Base-by-base conservation (phyloP, 176 grass and related monocot genomes). In the Pharus latifolius region DNA sequence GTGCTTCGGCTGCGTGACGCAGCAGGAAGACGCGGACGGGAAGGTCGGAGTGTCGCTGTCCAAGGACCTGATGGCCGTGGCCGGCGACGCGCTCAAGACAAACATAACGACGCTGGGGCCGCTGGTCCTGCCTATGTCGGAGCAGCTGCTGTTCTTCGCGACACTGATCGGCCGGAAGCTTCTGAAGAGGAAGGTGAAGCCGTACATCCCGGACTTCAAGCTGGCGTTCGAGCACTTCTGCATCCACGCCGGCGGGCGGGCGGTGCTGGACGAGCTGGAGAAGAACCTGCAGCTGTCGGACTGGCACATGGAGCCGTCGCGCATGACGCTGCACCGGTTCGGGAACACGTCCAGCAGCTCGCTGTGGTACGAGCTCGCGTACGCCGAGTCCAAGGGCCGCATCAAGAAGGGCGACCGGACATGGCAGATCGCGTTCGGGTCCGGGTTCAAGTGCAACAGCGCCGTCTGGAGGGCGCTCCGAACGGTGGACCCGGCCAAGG, bases 151-250 rank as follows among this genome's bases (percentile, higher is more conserved):
- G 60, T 87, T 87, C 84, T 87, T 87, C 60, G 79, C 79, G 7
- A 78, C 84, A 52, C 73, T 87, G 4, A 45, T 66, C 2, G 78
- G 34, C 1, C 60, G 47, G 10, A 87, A 14, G 73, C 27, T 82
- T 4, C 4, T 87, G 3, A 82, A 78, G 33, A 14, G 26, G 27
- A 87, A 82, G 67, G 60, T 87, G 3, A 75, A 77, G 72, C 88
- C 83, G 0, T 90, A 90, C 74, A 82, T 90, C 74, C 87, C 87
- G 2, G 87, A 90, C 79, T 90, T 90, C 82, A 90, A 90, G 79
- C 57, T 82, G 27, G 82, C 87, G 17, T 82, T 90, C 66, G 87
- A 90, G 57, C 87, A 90, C 82, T 82, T 90, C 64, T 90, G 87
- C 79, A 85, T 90, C 69, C 87, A 90, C 63, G 87, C 87, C 2